Percentiles rank a stretch among this genome's conserved stretches.
Conservation (phyloP, 495 filamentous ascomycete species). For the Jackrogersella multiformis region DNA sequence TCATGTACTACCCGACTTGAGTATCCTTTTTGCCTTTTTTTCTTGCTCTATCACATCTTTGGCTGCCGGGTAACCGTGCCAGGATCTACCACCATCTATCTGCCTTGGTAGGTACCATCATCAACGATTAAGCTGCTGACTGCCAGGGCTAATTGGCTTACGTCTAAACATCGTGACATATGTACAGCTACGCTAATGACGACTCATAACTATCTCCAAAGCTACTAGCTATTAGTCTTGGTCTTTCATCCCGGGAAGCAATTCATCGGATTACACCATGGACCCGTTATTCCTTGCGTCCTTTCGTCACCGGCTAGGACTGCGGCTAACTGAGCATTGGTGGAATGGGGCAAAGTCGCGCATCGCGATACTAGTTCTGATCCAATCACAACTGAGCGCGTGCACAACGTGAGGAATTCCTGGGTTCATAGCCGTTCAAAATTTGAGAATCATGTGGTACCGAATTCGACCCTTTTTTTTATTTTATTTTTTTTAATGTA, state of each 20-base stretch:
- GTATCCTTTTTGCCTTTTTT: background rate
- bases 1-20: slow-evolving; percentile 26
- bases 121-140: slow-evolving; percentile 11
- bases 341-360: slow-evolving; percentile 28
- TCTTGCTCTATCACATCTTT: background rate
- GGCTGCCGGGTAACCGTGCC: slow-evolving; percentile 20
- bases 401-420: slow-evolving; percentile 40
- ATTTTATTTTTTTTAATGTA: no score
- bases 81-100: slow-evolving; percentile 9
- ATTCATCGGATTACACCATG: slow-evolving; percentile 13
- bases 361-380: slow-evolving; percentile 30
- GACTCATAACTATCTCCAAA: slow-evolving; percentile 20
- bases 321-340: slow-evolving; percentile 30
- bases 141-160: slow-evolving; percentile 21
- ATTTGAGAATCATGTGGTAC: slow-evolving; percentile 37
- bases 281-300: slow-evolving; percentile 7
- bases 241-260: background rate
- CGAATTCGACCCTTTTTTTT: background rate
- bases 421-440: slow-evolving; percentile 30
- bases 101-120: background rate
- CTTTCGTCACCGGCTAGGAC: slow-evolving; percentile 28
- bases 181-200: slow-evolving; percentile 4
- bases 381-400: slow-evolving; percentile 35
- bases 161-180: slow-evolving; percentile 16
- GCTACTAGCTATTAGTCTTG: background rate